These are phyloP conservation scores for Epithele typhae DNA, from an alignment of 768 basidiomycete genomes.

Conservation along the genomic window DNA sequence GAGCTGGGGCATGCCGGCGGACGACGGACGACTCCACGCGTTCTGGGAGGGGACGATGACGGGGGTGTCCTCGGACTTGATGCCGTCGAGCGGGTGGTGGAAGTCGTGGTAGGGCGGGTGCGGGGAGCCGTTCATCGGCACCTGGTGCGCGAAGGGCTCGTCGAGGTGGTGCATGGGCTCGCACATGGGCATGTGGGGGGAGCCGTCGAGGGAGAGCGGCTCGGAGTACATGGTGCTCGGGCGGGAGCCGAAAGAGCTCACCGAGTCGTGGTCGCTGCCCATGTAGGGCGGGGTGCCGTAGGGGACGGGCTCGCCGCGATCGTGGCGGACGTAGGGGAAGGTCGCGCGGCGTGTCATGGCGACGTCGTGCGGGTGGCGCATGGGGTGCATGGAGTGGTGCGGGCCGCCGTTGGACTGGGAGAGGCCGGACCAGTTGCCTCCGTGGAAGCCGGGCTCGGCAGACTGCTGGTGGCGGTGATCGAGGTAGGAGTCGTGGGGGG, in stretches of 20 bases:
- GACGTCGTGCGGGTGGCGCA: constrained; percentile 39
- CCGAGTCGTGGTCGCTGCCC: constrained; percentile 37
- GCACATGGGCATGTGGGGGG: constrained; percentile 37
- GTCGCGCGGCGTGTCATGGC: constrained; percentile 58
- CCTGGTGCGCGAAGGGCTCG: constrained; percentile 29
- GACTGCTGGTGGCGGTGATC: constrained; percentile 20
- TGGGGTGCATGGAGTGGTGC: constrained; percentile 27
- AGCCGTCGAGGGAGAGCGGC: constrained; percentile 32
- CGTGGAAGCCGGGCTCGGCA: constrained; percentile 20
- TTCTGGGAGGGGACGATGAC: constrained; percentile 64
- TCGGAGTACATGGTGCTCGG: constrained; percentile 38
- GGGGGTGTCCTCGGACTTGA: constrained; percentile 67
- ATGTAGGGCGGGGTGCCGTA: constrained; percentile 42
- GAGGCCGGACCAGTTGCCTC: constrained; percentile 24
- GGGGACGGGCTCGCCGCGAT: constrained; percentile 43
- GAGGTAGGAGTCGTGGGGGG: constrained; percentile 23
- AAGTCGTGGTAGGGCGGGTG: constrained; percentile 46
- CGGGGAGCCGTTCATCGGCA: constrained; percentile 31
- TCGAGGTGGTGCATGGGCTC: constrained; percentile 24
- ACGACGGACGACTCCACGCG: constrained; percentile 41
- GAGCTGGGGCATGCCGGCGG: constrained; percentile 27
- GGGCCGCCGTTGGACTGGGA: constrained; percentile 29
- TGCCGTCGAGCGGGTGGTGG: constrained; percentile 38
- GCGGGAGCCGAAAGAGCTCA: constrained; percentile 27
- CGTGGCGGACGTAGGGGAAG: constrained; percentile 73